phyloP scores from a whole-genome alignment of 257 asterid species.

The Echium plantagineum region DNA sequence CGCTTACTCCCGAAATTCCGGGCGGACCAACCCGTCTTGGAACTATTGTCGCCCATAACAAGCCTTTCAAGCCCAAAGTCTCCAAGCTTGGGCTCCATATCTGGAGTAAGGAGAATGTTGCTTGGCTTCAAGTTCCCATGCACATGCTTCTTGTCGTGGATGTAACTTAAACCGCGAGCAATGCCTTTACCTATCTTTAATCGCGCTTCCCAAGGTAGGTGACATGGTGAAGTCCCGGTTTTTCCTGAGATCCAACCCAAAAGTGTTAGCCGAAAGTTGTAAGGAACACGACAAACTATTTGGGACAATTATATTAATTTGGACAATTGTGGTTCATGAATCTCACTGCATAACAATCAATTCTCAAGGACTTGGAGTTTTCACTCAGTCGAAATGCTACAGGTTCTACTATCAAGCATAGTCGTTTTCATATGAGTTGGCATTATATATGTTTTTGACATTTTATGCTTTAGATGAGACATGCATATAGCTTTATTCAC shows the following conservation, averaged over 20 bases:
- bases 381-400: not conserved
- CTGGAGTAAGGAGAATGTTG: constrained; percentile 54
- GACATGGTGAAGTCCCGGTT: constrained; percentile 78
- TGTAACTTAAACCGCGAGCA: constrained; percentile 76
- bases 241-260: constrained; percentile 36
- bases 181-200: constrained; percentile 82
- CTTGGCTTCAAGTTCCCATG: constrained; percentile 90
- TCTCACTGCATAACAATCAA: not conserved
- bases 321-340: not conserved
- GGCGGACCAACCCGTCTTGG: constrained; percentile 61
- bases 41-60: constrained; percentile 45
- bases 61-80: constrained; percentile 92
- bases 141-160: constrained; percentile 82
- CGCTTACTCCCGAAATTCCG: constrained; percentile 80
- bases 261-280: constrained; percentile 8
- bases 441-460: constrained; percentile 12
- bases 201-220: constrained; percentile 71
- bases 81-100: constrained; percentile 88
- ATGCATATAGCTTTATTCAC: constrained; percentile 11
- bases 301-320: too few relatives aligned
- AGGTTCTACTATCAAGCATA: not conserved
- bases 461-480: not conserved
- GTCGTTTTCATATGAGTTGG: constrained; percentile 43
- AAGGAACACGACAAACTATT: too few relatives aligned
- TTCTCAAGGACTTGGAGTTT: not conserved